Percentiles rank a stretch among this genome's conserved stretches.
Conservation (phyloP, 106 monocot species). For the Platanthera guangdongensis region DNA sequence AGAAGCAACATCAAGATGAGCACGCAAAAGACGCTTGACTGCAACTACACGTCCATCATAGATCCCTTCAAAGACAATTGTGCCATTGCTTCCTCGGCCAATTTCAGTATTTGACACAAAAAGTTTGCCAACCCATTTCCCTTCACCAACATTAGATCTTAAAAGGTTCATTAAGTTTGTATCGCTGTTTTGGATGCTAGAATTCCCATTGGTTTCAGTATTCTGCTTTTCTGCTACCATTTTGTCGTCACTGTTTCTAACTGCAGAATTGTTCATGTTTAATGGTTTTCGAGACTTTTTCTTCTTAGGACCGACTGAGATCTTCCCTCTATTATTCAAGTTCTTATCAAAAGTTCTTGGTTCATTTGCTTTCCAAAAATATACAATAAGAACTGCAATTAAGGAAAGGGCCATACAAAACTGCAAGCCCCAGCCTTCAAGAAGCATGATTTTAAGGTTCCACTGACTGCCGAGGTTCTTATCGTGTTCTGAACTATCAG, state of each 20-base stretch:
- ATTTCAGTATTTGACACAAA: constrained; percentile 78
- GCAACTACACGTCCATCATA: constrained; percentile 82
- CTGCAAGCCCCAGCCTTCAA: constrained; percentile 9
- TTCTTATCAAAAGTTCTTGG: constrained; percentile 21
- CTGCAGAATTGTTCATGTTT: constrained; percentile 17
- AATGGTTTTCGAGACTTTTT: constrained; percentile 48
- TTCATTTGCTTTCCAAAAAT: constrained; percentile 21
- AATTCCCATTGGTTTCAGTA: constrained; percentile 7
- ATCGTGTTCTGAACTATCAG: constrained; percentile 1
- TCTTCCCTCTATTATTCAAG: constrained; percentile 24
- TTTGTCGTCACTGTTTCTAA: constrained; percentile 11
- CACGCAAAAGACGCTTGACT: constrained; percentile 70
- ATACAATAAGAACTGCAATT: constrained; percentile 11
- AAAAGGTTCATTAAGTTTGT: constrained; percentile 13
- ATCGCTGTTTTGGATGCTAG: constrained; percentile 6
- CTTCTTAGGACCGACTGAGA: constrained; percentile 42
- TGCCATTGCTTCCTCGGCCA: constrained; percentile 95
- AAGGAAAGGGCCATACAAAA: constrained; percentile 16
- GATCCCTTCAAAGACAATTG: constrained; percentile 80
- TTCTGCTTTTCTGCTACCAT: constrained; percentile 14
- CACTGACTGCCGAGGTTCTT: constrained; percentile 5
- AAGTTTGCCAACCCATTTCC: constrained; percentile 65
- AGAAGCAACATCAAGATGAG: constrained; percentile 79
- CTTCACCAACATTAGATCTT: constrained; percentile 23
- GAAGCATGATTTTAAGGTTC: neutral